Base-by-base conservation (phyloP, 208 protist species). In the Trypanosoma avium region DNA sequence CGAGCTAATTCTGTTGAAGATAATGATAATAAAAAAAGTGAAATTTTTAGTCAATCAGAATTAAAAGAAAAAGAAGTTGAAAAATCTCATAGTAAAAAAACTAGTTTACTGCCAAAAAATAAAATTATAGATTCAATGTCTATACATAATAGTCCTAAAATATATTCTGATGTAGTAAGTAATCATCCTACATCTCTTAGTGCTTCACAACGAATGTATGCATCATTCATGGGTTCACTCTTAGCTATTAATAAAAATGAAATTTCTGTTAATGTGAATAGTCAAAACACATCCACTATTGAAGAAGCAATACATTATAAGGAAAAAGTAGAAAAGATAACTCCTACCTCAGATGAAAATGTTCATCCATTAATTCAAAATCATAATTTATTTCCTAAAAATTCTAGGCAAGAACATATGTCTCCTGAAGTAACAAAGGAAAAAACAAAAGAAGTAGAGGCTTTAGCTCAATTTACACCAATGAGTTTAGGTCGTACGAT, bases 291-390 rank as follows among this genome's bases (percentile, higher is more conserved):
- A n/a, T n/a, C n/a, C n/a, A n/a, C n/a, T n/a, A n/a, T n/a, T n/a
- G n/a, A n/a, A n/a, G n/a, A n/a, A n/a, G n/a, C n/a, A n/a, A n/a
- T n/a, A n/a, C n/a, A n/a, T n/a, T n/a, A 15, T 19, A 22, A 45
- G 17, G 22, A 56, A 12, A 35, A 64, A 24, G 24, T 36, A 17
- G 15, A 26, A 30, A 32, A 53, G 0, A 30, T 29, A 33, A 6
- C 21, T 3, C 26, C 24, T 55, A 56, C 45, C 1, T 26, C 33
- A 0, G 59, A 64, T 9, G 59, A 64, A 32, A 45, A 64, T 30
- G 59, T n/a, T 32, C 46, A 56, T 47, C 47, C 47, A 22, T 6
- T 54, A 47, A 3, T 24, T 19, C 8, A 13, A 5, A 5, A 55
- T n/a, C 2, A 24, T 9, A 7, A 4, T 7, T 40, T 62, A 15